Evolutionary conservation across 2,329 filamentous ascomycete species (phyloP), one percentile per base, ranked within the genome.

Genomic region (Alternaria conjuncta): DNA sequence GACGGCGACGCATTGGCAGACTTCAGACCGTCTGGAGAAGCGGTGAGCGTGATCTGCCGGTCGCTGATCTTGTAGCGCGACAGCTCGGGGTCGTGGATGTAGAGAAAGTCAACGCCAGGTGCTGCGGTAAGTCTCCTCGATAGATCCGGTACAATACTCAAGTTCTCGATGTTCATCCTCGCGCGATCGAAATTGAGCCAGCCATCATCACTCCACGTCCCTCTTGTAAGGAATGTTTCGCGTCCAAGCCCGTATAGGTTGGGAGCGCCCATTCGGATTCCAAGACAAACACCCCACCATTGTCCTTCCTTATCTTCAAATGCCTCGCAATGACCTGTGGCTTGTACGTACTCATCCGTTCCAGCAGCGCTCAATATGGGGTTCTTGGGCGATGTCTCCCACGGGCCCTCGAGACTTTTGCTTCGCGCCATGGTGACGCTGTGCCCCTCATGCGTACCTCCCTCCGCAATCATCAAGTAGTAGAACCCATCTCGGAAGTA

Each of bases 381-480:
- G 26, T 70, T 70, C 23, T 43, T 41, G 2, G 66, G 64, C 28
- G 55, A 62, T 5, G 57, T 13, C 7, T 70, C 66, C 41, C 66
- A 67, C 4, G 66, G 66, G 10, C 66, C 66, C 12, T 53, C 57
- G 1, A 68, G 62, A 41, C 28, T 60, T 26, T 55, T 53, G 23
- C 66, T 67, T 5, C 68, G 57, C 18, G 68, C 66, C 43, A 69
- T 69, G 12, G 60, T 64, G 13, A 65, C 53, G 18, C 50, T 57
- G 9, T 67, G 66, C 20, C 56, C 57, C 54, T 65, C 55, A 46
- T 62, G 64, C 15, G 64, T 68, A 25, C 65, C 70, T 20, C 77
- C 79, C 65, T 80, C 75, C 0, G 77, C 76, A 32, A 78, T 69
- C 57, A 80, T 54, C 1, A 80, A 65, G 47, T 79, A 80, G 54